Evolutionary conservation across 2,329 filamentous ascomycete species (phyloP).

Genomic region (Albifimbria verrucaria): DNA sequence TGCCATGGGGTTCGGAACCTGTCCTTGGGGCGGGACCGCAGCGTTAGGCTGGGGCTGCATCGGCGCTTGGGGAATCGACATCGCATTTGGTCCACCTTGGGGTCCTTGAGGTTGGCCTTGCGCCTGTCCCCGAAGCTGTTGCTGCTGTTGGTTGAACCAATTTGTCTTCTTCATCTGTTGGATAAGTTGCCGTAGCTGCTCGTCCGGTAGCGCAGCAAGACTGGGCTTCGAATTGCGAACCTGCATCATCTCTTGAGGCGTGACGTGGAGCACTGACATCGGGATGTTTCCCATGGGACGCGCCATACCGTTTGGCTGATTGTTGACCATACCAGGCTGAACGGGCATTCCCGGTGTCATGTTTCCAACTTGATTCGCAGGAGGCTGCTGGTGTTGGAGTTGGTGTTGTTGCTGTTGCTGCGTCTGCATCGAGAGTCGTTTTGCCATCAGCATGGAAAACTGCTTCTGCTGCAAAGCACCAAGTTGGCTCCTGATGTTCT

Average conservation of each 20-base stretch:
- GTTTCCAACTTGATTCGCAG: slow-evolving; percentile 14
- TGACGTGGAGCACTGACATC: slow-evolving; percentile 28
- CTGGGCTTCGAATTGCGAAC: slow-evolving; percentile 21
- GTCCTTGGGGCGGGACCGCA: slow-evolving; percentile 33
- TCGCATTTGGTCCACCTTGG: slow-evolving; percentile 33
- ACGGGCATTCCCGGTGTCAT: slow-evolving; percentile 14
- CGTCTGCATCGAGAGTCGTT: slow-evolving; percentile 23
- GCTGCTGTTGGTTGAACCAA: slow-evolving; percentile 26
- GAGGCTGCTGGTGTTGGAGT: slow-evolving; percentile 11
- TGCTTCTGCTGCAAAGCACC: slow-evolving; percentile 34
- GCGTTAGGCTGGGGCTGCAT: slow-evolving; percentile 56
- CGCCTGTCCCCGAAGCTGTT: slow-evolving; percentile 33
- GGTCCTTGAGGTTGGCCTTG: slow-evolving; percentile 30
- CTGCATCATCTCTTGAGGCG: slow-evolving; percentile 29
- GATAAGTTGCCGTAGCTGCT: slow-evolving; percentile 28
- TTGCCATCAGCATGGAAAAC: slow-evolving; percentile 31
- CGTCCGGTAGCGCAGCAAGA: slow-evolving; percentile 26
- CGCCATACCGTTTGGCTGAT: slow-evolving; percentile 24
- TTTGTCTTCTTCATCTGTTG: slow-evolving; percentile 28
- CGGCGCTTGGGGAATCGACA: slow-evolving; percentile 45
- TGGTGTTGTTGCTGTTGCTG: slow-evolving; percentile 21
- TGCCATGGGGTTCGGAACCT: slow-evolving; percentile 39
- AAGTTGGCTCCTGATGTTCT: slow-evolving; percentile 29
- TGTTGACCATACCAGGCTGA: slow-evolving; percentile 27
- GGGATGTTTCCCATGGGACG: slow-evolving; percentile 22